These are phyloP conservation scores for Oryza brachyantha DNA, from an alignment of 176 grass and related monocot genomes.

Conservation along the genomic window DNA sequence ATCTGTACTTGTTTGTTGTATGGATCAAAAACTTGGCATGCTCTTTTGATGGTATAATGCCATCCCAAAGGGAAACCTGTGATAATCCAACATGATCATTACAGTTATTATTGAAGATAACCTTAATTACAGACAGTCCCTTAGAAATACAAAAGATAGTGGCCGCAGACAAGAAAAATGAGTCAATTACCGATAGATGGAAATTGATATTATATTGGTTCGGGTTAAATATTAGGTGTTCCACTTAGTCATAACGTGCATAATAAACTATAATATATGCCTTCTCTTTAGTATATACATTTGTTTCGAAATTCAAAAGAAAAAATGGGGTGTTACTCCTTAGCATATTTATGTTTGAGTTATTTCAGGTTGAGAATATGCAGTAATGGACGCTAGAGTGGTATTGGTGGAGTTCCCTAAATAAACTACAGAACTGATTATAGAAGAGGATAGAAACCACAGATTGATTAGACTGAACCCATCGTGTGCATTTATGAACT, in stretches of 20 bases:
- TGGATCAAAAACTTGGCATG: constrained; percentile 88
- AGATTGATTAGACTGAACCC: neutral
- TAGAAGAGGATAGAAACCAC: neutral
- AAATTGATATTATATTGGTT: neutral
- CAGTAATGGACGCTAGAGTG: neutral
- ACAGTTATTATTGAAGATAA: neutral
- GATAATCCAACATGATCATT: constrained; percentile 6
- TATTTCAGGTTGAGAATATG: neutral
- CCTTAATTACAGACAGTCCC: neutral
- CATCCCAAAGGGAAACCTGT: constrained; percentile 98
- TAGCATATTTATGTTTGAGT: neutral
- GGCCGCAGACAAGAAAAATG: neutral
- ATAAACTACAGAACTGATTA: neutral
- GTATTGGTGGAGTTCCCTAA: neutral
- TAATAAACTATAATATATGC: neutral
- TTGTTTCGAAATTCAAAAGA: neutral
- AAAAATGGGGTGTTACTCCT: too few relatives aligned
- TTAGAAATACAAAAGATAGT: neutral
- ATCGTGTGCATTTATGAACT: neutral
- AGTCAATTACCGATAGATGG: neutral
- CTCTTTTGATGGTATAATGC: constrained; percentile 92
- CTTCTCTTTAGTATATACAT: neutral
- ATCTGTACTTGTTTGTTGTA: constrained; percentile 98
- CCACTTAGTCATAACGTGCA: neutral
- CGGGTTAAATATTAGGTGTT: neutral